Evolutionary conservation across 345 rosid genomes (phyloP), one percentile per base, ranked within the genome.

Genomic region (Eutrema heterophyllum): DNA sequence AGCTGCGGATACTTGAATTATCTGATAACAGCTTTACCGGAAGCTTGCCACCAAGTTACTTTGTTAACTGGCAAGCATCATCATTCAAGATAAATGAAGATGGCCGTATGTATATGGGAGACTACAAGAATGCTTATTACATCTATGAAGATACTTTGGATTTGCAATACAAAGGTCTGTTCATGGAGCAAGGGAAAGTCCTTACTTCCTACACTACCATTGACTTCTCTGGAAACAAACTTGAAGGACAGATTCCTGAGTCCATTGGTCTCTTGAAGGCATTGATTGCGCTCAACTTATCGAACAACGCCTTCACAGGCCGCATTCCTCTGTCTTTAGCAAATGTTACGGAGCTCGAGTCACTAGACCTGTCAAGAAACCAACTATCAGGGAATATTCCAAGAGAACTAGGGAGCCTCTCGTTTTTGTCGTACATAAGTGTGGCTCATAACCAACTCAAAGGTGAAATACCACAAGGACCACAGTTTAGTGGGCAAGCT

Each of bases 161-260:
- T 50, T 60, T 71, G 59, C 40, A 26, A 59, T 59, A 71, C 67
- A 71, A 59, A 71, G 75, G 67, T 48, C 14, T 59, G n/a, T 15
- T 12, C 16, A 71, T 71, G 75, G 68, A 60, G 43, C 40, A 49
- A 3, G 9, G 0, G 0, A n/a, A 16, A 16, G 41, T 60, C 15
- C 59, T 71, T 27, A 71, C 58, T 11, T 71, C 30, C 9, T 71
- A 60, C 4, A 1, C 1, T 10, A 11, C 67, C 60, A 60, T 71
- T 27, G 75, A 29, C 15, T 70, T 70, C 2, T 70, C 74, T 10
- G 74, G 67, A 1, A 70, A 70, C 12, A 70, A 9, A 70, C 43
- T 70, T 11, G 30, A 48, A 35, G 67, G 67, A 58, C 16, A 58
- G 15, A 70, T 9, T 5, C 33, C 33, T 4, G 33, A 30, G 7